A percentile compares a stretch with the other conserved stretches of the same genome.
Conservation (phyloP, 1,284 basidiomycete species). For the Phenoliferia sp. region DNA sequence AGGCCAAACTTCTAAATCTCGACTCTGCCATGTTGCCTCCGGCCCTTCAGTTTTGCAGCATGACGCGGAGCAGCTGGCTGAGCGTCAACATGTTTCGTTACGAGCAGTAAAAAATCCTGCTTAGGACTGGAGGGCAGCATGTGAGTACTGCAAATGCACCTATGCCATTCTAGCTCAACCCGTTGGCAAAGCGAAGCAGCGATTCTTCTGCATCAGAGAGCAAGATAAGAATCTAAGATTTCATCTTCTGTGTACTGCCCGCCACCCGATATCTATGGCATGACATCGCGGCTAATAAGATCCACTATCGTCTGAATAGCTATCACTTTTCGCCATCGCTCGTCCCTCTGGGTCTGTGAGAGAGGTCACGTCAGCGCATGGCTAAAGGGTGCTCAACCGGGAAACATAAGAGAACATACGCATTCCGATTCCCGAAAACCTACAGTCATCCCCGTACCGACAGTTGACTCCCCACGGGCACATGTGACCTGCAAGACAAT, state of each 20-base stretch:
- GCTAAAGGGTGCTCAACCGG: background rate
- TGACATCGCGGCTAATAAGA: no score
- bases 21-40: no score
- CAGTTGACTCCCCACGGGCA: conserved; percentile 4
- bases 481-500: conserved; percentile 2
- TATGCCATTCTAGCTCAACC: no score
- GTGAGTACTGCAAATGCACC: no score
- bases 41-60: no score
- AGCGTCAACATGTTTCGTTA: no score
- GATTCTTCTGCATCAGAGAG: no score
- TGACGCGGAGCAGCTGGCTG: no score
- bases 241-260: background rate
- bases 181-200: no score
- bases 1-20: no score
- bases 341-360: background rate
- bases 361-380: background rate
- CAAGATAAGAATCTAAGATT: background rate
- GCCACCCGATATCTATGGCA: background rate
- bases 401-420: background rate
- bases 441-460: conserved; percentile 8
- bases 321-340: background rate
- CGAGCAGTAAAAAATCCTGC: no score
- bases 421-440: background rate
- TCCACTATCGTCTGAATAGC: background rate
- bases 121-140: no score